Evolutionary conservation across 2,329 filamentous ascomycete species (phyloP), one percentile per base, ranked within the genome.

Genomic region (Cucurbitaria berberidis): DNA sequence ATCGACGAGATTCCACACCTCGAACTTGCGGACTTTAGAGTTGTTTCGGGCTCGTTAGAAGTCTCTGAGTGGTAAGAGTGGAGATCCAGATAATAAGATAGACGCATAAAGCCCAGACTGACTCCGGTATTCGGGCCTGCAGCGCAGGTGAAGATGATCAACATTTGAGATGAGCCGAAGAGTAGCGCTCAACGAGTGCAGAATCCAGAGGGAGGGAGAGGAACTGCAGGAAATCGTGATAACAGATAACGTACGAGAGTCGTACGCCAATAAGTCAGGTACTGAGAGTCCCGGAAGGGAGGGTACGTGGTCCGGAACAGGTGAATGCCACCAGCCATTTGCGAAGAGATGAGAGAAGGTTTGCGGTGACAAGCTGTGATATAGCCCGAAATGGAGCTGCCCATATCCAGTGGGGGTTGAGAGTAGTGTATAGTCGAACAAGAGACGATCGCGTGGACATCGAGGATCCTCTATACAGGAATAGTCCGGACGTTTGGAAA

Each of bases 131-230:
- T 54, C 47, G 27, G 36, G 18, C 38, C 48, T 36, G 26, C 50
- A 18, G 41, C 42, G 52, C 46, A 46, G 51, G 36, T 53, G 54
- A 66, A 60, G 63, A 58, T 69, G 69, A 73, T 69, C 67, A 72
- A 70, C 66, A 38, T 48, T n/a, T 70, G 43, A 66, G 13, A 30
- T 55, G 66, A 66, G 67, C 66, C 60, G 44, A 55, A 50, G 10
- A 51, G 62, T 65, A 64, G 64, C 60, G 60, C 64, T 63, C 57
- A 11, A 19, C 43, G 22, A 51, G 38, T 61, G 58, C 59, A 57
- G 52, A 57, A 53, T 57, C 57, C 57, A 35, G 40, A 51, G 54
- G 54, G 64, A 64, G 61, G 62, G 62, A 65, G 63, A 58, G 57
- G 55, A 57, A 48, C 56, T 59, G 62, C 63, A 53, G 49, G 48